Base-by-base conservation (phyloP, 768 basidiomycete species). In the Hebeloma cylindrosporum region DNA sequence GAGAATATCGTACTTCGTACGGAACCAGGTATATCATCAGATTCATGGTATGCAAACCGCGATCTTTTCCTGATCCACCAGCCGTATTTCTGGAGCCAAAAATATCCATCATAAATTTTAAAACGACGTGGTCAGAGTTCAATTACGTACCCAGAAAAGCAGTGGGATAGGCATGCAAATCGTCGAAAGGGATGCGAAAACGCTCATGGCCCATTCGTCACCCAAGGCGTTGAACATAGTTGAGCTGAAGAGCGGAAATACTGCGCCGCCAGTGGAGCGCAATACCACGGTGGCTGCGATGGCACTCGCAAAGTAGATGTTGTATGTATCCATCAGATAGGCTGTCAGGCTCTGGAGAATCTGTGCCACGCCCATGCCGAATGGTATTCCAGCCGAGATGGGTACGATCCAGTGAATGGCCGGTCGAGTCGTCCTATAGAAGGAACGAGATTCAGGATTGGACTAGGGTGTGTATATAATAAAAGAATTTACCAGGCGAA, bases 321-420 rank as follows among this genome's bases (percentile, higher is more conserved):
- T 70, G 67, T 87, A 87, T 10, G 78, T 68, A 56, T 87, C 85
- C 75, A 88, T 82, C 45, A 87, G 70, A 65, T 87, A 87, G 3
- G 79, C 78, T 30, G 80, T 77, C n/a, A 83, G 63, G 33, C 76
- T 74, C 52, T 82, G 75, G 65, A 86, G 69, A 45, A 87, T 77
- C 50, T 80, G 69, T n/a, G 83, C 73, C 45, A 82, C 74, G 11
- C 80, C 79, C 13, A 67, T 58, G 18, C 86, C 88, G 60, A 88
- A 88, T 9, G 85, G 84, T 8, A 78, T 65, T 11, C 78, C 82
- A 13, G 79, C 79, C 28, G 86, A 61, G 60, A 88, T 78, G 9
- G 84, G 80, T 2, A 81, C 79, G 45, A 83, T 76, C 79, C 80
- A 86, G 56, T 78, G 85, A 0, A 82, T 62, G 1, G 66, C 64